A percentile compares a stretch with the other conserved stretches of the same genome.
Evolutionary conservation across 495 filamentous ascomycete species (phyloP).

Genomic region (Penicillium soppii): DNA sequence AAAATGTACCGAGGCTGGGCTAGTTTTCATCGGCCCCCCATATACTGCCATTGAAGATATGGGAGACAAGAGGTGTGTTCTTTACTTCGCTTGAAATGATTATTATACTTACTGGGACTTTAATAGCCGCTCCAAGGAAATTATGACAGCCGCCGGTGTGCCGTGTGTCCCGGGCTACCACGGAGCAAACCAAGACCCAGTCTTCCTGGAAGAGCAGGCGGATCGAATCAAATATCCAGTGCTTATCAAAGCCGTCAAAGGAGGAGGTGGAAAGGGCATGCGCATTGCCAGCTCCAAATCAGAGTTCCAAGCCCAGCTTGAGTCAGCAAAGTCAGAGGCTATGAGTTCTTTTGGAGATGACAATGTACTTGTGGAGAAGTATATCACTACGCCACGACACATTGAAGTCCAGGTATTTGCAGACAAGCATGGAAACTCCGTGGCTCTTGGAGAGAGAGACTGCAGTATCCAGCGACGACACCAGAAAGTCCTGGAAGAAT

Average conservation of each 20-base stretch:
- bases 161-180: slow-evolving; percentile 97
- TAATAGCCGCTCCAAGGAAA: slow-evolving; percentile 76
- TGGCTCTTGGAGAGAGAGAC: slow-evolving; percentile 82
- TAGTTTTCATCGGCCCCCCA: slow-evolving; percentile 94
- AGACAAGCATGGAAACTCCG: slow-evolving; percentile 81
- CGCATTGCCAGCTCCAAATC: slow-evolving; percentile 73
- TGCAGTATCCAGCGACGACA: slow-evolving; percentile 87
- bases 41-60: slow-evolving; percentile 93
- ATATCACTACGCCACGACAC: slow-evolving; percentile 89
- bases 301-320: slow-evolving; percentile 79
- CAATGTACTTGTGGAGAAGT: slow-evolving; percentile 95
- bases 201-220: slow-evolving; percentile 69
- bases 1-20: slow-evolving; percentile 83
- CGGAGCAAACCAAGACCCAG: slow-evolving; percentile 75
- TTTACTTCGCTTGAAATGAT: background rate
- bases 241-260: slow-evolving; percentile 94
- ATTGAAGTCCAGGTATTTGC: slow-evolving; percentile 99
- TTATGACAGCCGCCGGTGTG: slow-evolving; percentile 90
- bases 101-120: background rate
- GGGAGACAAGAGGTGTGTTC: slow-evolving; percentile 82
- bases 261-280: slow-evolving; percentile 99
- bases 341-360: slow-evolving; percentile 92
- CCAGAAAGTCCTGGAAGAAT: slow-evolving; percentile 97
- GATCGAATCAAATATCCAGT: slow-evolving; percentile 87
- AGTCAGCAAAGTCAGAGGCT: slow-evolving; percentile 87